Percentiles rank a stretch among this genome's conserved stretches.
These are phyloP conservation scores for Linnemannia hyalina DNA, from an alignment of 192 early-diverging fungal genomes.

Conservation along the genomic window DNA sequence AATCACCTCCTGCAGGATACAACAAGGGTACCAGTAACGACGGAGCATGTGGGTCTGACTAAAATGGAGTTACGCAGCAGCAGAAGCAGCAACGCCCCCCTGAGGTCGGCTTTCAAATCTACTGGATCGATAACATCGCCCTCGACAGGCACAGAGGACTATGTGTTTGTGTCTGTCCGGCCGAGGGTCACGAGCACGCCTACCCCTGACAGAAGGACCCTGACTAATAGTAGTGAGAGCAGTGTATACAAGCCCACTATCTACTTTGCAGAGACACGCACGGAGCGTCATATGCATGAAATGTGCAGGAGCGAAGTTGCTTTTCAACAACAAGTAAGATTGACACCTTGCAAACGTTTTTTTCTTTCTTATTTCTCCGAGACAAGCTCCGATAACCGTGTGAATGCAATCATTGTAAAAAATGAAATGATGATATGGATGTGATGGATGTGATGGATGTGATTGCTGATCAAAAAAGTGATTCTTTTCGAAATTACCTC, in stretches of 20 bases:
- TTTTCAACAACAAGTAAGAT: constrained; percentile 35
- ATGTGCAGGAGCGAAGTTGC: constrained; percentile 14
- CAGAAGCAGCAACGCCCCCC: neutral
- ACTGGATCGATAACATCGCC: neutral
- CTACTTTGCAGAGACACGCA: constrained; percentile 41
- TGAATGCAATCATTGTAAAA: neutral
- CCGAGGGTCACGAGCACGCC: neutral
- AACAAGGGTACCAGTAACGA: neutral
- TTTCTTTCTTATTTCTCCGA: neutral
- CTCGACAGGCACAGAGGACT: neutral
- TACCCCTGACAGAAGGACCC: neutral
- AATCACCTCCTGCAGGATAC: neutral
- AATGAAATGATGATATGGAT: no score
- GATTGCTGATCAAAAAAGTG: neutral
- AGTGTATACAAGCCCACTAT: constrained; percentile 9
- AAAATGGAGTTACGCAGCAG: neutral
- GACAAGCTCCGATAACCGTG: neutral
- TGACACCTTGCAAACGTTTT: no score
- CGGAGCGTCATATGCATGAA: constrained; percentile 28
- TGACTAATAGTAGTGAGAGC: neutral
- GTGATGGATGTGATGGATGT: no score
- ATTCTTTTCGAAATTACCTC: neutral
- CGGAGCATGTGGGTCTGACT: no score
- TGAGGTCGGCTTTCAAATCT: neutral
- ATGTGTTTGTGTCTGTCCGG: constrained; percentile 3